Evolutionary conservation across 78 protist species (phyloP).

Genomic region (Trichosphaerium sp.): DNA sequence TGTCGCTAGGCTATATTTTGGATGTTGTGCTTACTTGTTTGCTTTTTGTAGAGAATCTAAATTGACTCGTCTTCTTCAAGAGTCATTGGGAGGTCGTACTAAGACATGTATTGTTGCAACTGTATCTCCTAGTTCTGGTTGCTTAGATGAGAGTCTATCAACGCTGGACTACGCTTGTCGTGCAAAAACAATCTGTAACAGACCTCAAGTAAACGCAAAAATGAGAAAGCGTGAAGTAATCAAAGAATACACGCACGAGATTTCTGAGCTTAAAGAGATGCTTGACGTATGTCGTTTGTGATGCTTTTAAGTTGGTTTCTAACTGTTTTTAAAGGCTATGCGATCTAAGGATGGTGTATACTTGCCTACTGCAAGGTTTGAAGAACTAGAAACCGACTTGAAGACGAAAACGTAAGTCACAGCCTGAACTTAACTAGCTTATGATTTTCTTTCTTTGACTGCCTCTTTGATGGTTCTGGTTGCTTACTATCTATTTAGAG

Average conservation of each 20-base stretch:
- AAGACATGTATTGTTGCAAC: constrained; percentile 90
- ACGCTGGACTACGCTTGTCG: constrained; percentile 81
- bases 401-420: too few relatives aligned
- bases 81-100: constrained; percentile 87
- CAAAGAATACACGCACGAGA: constrained; percentile 33
- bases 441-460: too few relatives aligned
- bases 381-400: too few relatives aligned
- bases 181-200: constrained; percentile 76
- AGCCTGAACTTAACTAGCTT: too few relatives aligned
- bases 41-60: constrained; percentile 39
- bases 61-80: constrained; percentile 86
- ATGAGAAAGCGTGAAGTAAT: constrained; percentile 55
- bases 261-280: constrained; percentile 19
- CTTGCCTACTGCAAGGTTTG: too few relatives aligned
- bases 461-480: too few relatives aligned
- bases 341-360: too few relatives aligned
- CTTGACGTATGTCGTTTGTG: too few relatives aligned
- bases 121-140: constrained; percentile 54
- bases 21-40: too few relatives aligned
- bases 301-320: too few relatives aligned
- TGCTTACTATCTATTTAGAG: too few relatives aligned
- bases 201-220: constrained; percentile 72
- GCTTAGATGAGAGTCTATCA: constrained; percentile 68
- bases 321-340: too few relatives aligned
- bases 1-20: neutral